Conservation (phyloP, 2,329 filamentous ascomycete genomes). For the Canariomyces notabilis region DNA sequence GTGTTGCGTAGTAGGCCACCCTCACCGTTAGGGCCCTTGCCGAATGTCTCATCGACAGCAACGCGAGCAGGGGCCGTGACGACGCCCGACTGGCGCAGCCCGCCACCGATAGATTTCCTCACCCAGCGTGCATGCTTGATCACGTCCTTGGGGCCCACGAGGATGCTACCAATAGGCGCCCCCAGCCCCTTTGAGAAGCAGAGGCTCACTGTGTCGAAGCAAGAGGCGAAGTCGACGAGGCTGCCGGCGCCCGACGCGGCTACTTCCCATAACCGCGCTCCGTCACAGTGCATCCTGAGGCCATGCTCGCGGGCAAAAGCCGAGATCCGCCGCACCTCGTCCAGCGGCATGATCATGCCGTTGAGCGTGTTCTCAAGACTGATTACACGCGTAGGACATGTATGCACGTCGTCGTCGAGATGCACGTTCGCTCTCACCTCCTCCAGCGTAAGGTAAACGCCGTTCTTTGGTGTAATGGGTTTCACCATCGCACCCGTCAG, state of each 20-base stretch:
- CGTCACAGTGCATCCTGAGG: conserved; percentile 46
- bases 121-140: conserved; percentile 69
- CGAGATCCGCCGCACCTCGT: conserved; percentile 64
- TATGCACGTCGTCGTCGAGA: conserved; percentile 66
- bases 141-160: conserved; percentile 44
- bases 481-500: conserved; percentile 68
- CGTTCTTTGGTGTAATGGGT: conserved; percentile 64
- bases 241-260: conserved; percentile 40
- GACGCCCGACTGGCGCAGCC: conserved; percentile 70
- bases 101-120: conserved; percentile 75
- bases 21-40: conserved; percentile 49
- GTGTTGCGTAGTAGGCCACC: conserved; percentile 56
- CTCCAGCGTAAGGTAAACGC: conserved; percentile 67
- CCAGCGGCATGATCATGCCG: conserved; percentile 72
- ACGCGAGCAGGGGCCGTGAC: conserved; percentile 70
- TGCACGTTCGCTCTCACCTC: conserved; percentile 65
- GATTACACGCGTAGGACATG: conserved; percentile 75
- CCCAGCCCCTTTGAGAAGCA: conserved; percentile 52
- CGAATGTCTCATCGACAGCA: conserved; percentile 75
- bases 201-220: conserved; percentile 54
- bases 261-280: conserved; percentile 48
- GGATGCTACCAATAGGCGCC: conserved; percentile 46
- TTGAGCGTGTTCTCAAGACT: conserved; percentile 81
- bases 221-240: conserved; percentile 38
- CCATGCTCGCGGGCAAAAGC: conserved; percentile 57